Evolutionary conservation across 768 basidiomycete genomes (phyloP).

Genomic region (Rhizopogon vesiculosus): DNA sequence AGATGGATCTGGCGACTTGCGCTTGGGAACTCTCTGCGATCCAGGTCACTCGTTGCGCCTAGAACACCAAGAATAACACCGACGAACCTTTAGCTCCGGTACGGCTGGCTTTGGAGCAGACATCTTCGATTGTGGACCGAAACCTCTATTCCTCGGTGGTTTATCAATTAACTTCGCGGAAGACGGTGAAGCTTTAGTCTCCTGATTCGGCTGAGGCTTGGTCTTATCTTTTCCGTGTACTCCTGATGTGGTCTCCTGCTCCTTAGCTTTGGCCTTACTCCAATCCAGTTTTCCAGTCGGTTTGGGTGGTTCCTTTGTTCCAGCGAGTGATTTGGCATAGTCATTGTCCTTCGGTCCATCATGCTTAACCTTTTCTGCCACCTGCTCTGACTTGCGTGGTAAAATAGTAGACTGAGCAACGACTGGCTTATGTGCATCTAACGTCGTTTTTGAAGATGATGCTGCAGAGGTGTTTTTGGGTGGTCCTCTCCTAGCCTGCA

Average conservation of each 20-base stretch:
- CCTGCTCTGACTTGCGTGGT: constrained; percentile 8
- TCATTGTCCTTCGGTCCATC: constrained; percentile 19
- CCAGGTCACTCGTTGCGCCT: constrained; percentile 14
- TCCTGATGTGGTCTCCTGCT: constrained; percentile 9
- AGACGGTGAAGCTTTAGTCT: neutral
- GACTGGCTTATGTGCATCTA: constrained; percentile 20
- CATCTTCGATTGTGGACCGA: neutral
- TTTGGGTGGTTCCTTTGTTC: constrained; percentile 25
- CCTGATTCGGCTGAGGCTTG: neutral
- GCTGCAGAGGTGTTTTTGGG: constrained; percentile 12
- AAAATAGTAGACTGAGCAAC: neutral
- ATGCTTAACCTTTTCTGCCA: constrained; percentile 18
- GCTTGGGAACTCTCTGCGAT: constrained; percentile 31
- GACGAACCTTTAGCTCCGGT: constrained; percentile 5
- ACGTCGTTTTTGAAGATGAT: constrained; percentile 43
- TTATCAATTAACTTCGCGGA: neutral
- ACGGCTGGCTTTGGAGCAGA: neutral
- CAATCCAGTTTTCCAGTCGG: constrained; percentile 55
- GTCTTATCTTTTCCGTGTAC: neutral
- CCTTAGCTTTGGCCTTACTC: constrained; percentile 52
- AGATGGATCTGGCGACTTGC: constrained; percentile 38
- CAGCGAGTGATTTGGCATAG: constrained; percentile 9
- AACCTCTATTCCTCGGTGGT: neutral
- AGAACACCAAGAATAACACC: neutral
- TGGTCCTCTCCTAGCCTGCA: neutral